Evolutionary conservation across 129 eudicot species (phyloP), one percentile per base, ranked within the genome.

Genomic region (Apium graveolens): DNA sequence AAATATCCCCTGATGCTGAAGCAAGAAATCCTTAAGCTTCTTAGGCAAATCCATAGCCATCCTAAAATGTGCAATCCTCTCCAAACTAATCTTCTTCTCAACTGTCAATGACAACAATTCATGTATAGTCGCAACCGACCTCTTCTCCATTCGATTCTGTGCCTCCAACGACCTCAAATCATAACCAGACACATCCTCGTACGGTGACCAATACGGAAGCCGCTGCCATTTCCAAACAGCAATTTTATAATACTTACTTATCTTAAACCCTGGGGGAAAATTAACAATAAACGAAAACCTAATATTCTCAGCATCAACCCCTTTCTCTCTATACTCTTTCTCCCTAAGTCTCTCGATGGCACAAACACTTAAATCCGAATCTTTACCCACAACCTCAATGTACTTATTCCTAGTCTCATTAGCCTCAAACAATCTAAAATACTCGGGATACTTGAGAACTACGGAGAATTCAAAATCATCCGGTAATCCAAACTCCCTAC

Each of bases 171-270:
- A 92, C 81, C 99, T 79, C 91, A 90, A 78, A 74, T 90, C 96
- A 68, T 88, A 88, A 27, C 96, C 97, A 2, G 90, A 85, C 27
- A 92, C 78, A 74, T 90, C 92, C 79, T 92, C 99, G 35, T 96
- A 96, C 0, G 99, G 99, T 12, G 96, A 92, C 99, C 96, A 96
- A 79, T 96, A 96, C 8, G 99, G 97, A 73, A 92, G 81, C 83
- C 97, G 73, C 82, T 96, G 99, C 97, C 97, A 96, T 76, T 96
- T 90, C 99, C 97, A 88, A 45, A 92, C 82, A 18, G 95, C 97
- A 76, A 88, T 90, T 84, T 86, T 96, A 80, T 84, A 96, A 81
- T 89, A 90, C 87, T 92, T 92, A 21, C 88, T 88, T 11, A 86
- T 85, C 89, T 86, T 96, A 51, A 90, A 96, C 37, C 97, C 97